Base-by-base conservation (phyloP, 2,329 filamentous ascomycete genomes). In the Aspergillus vadensis region DNA sequence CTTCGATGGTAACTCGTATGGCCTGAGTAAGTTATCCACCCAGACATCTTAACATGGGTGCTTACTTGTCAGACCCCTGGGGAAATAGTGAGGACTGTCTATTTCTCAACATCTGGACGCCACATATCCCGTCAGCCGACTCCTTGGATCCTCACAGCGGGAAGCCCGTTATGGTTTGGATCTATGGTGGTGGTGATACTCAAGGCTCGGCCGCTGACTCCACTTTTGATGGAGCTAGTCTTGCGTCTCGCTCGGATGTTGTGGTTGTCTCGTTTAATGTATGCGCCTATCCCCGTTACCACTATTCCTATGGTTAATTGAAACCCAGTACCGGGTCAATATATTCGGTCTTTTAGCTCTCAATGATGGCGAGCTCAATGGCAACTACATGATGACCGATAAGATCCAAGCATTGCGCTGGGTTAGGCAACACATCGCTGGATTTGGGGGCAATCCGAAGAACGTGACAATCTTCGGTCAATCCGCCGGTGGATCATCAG, bases 401-500 rank as follows among this genome's bases (percentile, higher is more conserved):
- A 43, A 43, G 9, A 43, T 43, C 17, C 41, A 57, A 3, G 58
- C 53, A 15, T 23, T 60, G 5, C 53, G 58, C 14, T 60, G 58
- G 58, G 41, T 60, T 27, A 48, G 39, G 30, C 53, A 60, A 10
- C 52, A 60, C 30, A 57, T 60, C 2, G 19, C 15, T 10, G 21
- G 5, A n/a, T 60, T 60, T 23, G 58, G 58, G 10, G 58, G 58
- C 4, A 55, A 60, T 32, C 48, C 53, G 10, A 27, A 38, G 0
- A 52, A 21, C 5, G 58, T 60, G 21, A 60, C 58, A 2, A 49
- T 60, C 1, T 52, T 60, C 19, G 58, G 58, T 8, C 41, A 57
- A 6, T 57, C 54, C 3, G 58, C 58, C 12, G 58, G 58, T 3
- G 58, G 53, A 1, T 55, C 56, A 32, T 60, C 58, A 17, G 58